Evolutionary conservation across 176 grass and related monocot species (phyloP).

Genomic region (Saccharum officinarum): DNA sequence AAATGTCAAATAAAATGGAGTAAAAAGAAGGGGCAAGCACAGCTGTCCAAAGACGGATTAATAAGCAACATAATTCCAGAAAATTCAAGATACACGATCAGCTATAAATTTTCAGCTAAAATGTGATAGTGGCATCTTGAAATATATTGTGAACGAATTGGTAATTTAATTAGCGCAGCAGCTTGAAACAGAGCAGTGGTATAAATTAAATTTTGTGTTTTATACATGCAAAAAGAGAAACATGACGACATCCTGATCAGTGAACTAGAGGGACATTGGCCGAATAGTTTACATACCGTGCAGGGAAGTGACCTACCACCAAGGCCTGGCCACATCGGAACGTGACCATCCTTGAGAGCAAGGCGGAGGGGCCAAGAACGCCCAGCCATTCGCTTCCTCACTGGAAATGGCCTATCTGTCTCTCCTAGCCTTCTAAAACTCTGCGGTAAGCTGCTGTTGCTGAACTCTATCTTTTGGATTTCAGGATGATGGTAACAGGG

Average conservation of each 20-base stretch:
- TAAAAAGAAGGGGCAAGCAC: not conserved
- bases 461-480: constrained; percentile 42
- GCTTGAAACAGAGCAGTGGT: not conserved
- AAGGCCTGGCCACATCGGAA: constrained; percentile 74
- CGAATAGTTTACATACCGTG: constrained; percentile 48
- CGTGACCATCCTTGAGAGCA: constrained; percentile 44
- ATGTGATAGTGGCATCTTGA: not conserved
- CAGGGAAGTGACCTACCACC: constrained; percentile 70
- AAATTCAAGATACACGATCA: not conserved
- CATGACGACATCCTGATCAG: not conserved
- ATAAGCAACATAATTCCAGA: not conserved
- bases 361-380: constrained; percentile 77
- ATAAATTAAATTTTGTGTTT: not conserved
- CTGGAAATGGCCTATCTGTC: constrained; percentile 57
- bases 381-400: constrained; percentile 93
- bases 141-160: not conserved
- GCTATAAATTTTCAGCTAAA: not conserved
- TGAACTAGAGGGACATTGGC: not conserved
- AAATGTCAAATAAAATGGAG: not conserved
- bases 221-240: not conserved
- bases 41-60: not conserved
- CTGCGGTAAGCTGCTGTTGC: constrained; percentile 57
- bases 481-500: constrained; percentile 67
- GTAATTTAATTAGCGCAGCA: not conserved
- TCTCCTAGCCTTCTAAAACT: constrained; percentile 90